Evolutionary conservation across 208 protist species (phyloP).

Genomic region (Trypanosoma melophagium): DNA sequence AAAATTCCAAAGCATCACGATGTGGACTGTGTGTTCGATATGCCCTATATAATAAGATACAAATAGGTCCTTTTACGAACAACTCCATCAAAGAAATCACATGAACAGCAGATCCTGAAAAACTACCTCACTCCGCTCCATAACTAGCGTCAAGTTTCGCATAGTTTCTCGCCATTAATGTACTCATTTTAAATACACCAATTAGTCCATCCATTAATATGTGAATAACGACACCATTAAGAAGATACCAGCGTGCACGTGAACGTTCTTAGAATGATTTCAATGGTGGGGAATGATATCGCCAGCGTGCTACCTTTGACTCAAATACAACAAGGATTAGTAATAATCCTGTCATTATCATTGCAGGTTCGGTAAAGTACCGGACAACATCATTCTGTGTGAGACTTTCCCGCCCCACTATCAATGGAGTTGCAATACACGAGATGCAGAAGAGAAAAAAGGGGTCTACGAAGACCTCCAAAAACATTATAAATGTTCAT

Average conservation of each 20-base stretch:
- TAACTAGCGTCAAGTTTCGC: conserved; percentile 69
- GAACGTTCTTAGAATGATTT: conserved; percentile 45
- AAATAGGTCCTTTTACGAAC: conserved; percentile 60
- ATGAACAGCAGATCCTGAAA: conserved; percentile 56
- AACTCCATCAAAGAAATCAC: conserved; percentile 69
- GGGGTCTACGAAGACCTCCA: conserved; percentile 62
- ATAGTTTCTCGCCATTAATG: conserved; percentile 61
- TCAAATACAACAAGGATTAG: conserved; percentile 33
- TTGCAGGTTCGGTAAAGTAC: conserved; percentile 61
- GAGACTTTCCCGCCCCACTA: conserved; percentile 32
- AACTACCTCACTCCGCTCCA: conserved; percentile 37
- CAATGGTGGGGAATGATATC: conserved; percentile 4
- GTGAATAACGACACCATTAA: conserved; percentile 75
- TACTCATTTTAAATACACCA: conserved; percentile 65
- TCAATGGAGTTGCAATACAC: conserved; percentile 51
- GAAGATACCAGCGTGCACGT: conserved; percentile 74
- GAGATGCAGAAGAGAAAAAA: conserved; percentile 58
- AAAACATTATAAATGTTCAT: too few relatives aligned
- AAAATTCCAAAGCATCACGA: conserved; percentile 70
- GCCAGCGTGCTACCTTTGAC: conserved; percentile 1
- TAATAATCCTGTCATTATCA: conserved; percentile 26
- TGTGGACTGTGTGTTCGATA: conserved; percentile 48
- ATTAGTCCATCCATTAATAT: conserved; percentile 72
- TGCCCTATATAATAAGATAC: conserved; percentile 63
- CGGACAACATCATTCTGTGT: conserved; percentile 32